Evolutionary conservation across 2,329 filamentous ascomycete genomes (phyloP), one percentile per base, ranked within the genome.

Genomic region (Thelonectria olida): DNA sequence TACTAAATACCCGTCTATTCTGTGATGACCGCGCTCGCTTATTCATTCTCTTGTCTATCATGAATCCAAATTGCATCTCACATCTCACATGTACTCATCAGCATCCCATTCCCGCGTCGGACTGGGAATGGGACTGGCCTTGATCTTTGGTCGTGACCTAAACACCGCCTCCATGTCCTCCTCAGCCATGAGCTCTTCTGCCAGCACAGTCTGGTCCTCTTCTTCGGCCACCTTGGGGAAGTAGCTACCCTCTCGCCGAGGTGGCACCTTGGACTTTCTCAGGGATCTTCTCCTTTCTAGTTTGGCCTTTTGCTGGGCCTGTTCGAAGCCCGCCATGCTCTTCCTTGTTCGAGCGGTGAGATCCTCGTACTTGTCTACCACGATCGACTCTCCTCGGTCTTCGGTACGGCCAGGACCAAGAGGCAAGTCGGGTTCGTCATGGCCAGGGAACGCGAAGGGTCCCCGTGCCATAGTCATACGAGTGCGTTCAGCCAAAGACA

Each of bases 81-180:
- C 58, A 58, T 50, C 44, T 59, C 62, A 72, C 67, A 69, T 70
- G 51, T 66, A 69, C 22, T 67, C 65, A 45, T 73, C 69, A 19
- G 66, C 64, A 13, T 67, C 65, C 72, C 72, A 78, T 23, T 77
- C 74, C 59, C 74, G 79, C 6, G 73, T 77, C 2, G 85, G 85
- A 56, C 81, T 85, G 8, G 81, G 79, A 2, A 88, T 74, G 2
- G 93, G 93, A 74, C 93, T 97, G 10, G 87, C 86, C 65, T 90
- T 89, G 67, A 97, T 88, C 75, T 89, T 91, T 0, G 94, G 94
- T 66, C 94, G 80, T 65, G 92, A 94, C 78, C 90, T 92, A 75
- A 97, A 97, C 1, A 97, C 90, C 23, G 90, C 90, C 61, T 91
- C 90, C 75, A 93, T 91, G 62, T 96, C 92, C 66, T 92, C 89